phyloP scores from a whole-genome alignment of 2,329 filamentous ascomycete species.

The Cladorrhinum sp. region DNA sequence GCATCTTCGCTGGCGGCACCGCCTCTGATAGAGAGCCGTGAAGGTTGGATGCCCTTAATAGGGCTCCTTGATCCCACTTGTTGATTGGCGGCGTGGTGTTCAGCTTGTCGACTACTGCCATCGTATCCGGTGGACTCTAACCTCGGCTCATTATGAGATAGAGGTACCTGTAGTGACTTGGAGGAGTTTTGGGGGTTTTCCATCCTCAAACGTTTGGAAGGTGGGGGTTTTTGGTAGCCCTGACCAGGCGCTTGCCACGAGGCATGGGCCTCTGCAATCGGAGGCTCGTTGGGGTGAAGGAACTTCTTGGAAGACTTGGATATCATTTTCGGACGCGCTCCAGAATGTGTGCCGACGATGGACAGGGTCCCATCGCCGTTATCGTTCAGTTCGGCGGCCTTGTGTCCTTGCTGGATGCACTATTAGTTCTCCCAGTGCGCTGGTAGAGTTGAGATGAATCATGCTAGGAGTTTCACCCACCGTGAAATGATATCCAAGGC shows the following conservation, averaged over 20 bases:
- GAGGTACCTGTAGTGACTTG: too few species aligned
- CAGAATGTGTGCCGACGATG: constrained; percentile 7
- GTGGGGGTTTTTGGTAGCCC: background rate
- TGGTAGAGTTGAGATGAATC: too few species aligned
- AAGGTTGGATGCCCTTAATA: too few species aligned
- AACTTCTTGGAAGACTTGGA: constrained; percentile 14
- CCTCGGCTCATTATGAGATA: too few species aligned
- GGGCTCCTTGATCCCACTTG: too few species aligned
- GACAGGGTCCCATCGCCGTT: constrained; percentile 26
- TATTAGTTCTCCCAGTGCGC: background rate
- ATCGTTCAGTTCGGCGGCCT: constrained; percentile 15
- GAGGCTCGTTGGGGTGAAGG: constrained; percentile 8
- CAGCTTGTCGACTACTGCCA: too few species aligned
- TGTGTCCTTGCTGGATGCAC: background rate
- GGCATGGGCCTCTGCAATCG: background rate
- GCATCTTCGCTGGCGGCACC: too few species aligned
- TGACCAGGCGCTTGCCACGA: background rate
- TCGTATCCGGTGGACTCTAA: too few species aligned
- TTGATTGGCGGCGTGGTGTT: too few species aligned
- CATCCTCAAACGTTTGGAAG: too few species aligned
- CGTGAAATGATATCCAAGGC: constrained; percentile 15
- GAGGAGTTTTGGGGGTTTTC: too few species aligned
- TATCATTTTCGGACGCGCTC: constrained; percentile 5
- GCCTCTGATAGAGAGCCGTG: too few species aligned
- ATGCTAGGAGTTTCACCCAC: constrained; percentile 2